Evolutionary conservation across 306 rosid genomes (phyloP).

Genomic region (Dalbergia cultrata): DNA sequence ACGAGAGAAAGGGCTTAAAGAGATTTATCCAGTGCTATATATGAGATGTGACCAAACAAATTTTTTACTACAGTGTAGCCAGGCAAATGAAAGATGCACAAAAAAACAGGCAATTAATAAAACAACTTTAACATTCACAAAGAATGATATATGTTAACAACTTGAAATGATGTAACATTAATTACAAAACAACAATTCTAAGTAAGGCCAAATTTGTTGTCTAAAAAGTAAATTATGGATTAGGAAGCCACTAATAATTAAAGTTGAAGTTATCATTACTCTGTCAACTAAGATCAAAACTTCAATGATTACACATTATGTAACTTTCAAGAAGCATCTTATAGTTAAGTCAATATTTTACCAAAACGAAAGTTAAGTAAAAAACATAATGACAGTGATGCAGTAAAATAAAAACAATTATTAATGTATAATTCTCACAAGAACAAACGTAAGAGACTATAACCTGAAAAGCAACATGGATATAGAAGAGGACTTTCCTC

Average conservation of each 20-base stretch:
- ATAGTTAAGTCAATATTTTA: neutral
- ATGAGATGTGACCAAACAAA: no score
- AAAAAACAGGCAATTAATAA: neutral
- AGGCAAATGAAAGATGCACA: neutral
- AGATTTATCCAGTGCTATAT: no score
- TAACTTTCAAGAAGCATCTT: constrained; percentile 48
- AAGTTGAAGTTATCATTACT: constrained; percentile 57
- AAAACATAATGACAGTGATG: constrained; percentile 14
- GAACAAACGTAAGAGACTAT: constrained; percentile 30
- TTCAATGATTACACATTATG: constrained; percentile 46
- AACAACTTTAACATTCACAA: neutral
- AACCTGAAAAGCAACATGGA: constrained; percentile 86
- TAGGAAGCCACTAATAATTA: constrained; percentile 61
- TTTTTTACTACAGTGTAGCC: no score
- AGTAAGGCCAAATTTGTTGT: constrained; percentile 26
- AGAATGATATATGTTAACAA: neutral
- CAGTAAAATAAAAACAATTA: neutral
- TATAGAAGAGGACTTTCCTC: constrained; percentile 70
- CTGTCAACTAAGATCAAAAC: constrained; percentile 47
- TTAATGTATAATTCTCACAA: neutral
- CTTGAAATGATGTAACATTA: constrained; percentile 26
- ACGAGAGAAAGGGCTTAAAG: no score
- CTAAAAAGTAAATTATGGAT: constrained; percentile 3
- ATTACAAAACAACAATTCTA: neutral
- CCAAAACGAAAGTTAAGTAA: neutral